Evolutionary conservation across 2,329 filamentous ascomycete genomes (phyloP), one percentile per base, ranked within the genome.

Genomic region (Sarocladium kiliense): DNA sequence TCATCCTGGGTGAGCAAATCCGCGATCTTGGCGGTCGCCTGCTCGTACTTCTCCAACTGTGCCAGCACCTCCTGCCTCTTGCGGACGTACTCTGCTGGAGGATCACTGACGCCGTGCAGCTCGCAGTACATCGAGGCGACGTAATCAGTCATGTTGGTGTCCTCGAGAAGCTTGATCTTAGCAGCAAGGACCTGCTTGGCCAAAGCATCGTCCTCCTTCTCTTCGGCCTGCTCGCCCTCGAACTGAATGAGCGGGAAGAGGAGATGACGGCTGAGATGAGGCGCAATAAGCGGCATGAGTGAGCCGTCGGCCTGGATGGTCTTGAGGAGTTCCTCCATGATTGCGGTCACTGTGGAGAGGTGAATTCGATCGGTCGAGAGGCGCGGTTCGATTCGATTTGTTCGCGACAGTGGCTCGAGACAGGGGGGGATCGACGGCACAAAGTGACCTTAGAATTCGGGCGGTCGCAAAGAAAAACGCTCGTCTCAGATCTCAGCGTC

Each of bases 131-230:
- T 78, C 67, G 87, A 89, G 68, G 92, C 92, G 55, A 97, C 90
- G 71, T 96, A 99, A 75, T 99, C 94, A 66, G 88, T 94, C 94
- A 99, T 99, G 80, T 97, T 97, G 67, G 94, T 97, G 72, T 91
- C 87, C 78, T 96, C 93, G 64, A 99, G 85, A 57, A 99, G 85
- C 75, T 93, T 87, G 73, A 93, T 96, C 75, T 96, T 96, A 65
- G 91, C 86, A 69, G 88, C 84, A 60, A 87, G 87, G 65, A 96
- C 86, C 71, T 92, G 86, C 65, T 79, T 79, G 55, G 82, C 74
- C 73, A 80, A 74, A 37, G 69, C 74, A 59, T 77, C 76, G 58
- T 82, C 77, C 66, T 80, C 82, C 63, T 85, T 82, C 67, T 91
- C 88, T 71, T 91, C 86, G 62, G 96, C 87, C 71, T 90, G 86